Percentiles rank a stretch among this genome's conserved stretches.
Conservation (phyloP, 805 yeast species). For the Naumovozyma dairenensis region DNA sequence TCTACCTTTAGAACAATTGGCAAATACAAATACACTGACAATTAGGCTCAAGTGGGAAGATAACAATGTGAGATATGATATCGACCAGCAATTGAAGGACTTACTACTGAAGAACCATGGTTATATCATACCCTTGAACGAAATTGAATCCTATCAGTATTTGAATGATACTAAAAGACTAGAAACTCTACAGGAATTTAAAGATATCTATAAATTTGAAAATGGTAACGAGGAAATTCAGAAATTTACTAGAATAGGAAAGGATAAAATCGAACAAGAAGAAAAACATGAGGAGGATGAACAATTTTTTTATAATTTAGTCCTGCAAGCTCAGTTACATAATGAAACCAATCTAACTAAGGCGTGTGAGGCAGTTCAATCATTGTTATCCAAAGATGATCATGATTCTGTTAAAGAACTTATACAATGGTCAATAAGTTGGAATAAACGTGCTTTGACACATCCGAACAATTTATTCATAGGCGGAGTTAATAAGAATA, state of each 20-base stretch:
- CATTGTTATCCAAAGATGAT: neutral
- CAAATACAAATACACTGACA: conserved; percentile 22
- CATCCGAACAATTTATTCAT: conserved; percentile 54
- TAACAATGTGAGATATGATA: neutral
- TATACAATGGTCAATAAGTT: conserved; percentile 21
- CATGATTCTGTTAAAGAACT: conserved; percentile 1
- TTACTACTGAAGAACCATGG: neutral
- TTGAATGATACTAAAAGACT: conserved; percentile 17
- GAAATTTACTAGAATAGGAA: conserved; percentile 7
- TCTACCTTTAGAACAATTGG: conserved; percentile 21
- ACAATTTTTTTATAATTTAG: conserved; percentile 19
- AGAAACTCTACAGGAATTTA: conserved; percentile 13
- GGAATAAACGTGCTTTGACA: conserved; percentile 26
- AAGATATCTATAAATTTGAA: conserved; percentile 19
- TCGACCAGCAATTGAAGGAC: neutral
- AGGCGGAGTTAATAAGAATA: conserved; percentile 36
- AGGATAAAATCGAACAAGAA: conserved; percentile 1
- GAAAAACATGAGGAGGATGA: neutral
- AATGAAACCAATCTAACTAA: neutral
- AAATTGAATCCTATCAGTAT: conserved; percentile 25
- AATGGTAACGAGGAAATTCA: conserved; percentile 14
- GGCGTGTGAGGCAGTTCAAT: neutral
- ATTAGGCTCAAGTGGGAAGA: conserved; percentile 18
- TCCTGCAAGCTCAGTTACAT: conserved; percentile 22
- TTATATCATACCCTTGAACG: neutral